Base-by-base conservation (phyloP, 441 rosid species). In the Euphorbia schlechtendalii region DNA sequence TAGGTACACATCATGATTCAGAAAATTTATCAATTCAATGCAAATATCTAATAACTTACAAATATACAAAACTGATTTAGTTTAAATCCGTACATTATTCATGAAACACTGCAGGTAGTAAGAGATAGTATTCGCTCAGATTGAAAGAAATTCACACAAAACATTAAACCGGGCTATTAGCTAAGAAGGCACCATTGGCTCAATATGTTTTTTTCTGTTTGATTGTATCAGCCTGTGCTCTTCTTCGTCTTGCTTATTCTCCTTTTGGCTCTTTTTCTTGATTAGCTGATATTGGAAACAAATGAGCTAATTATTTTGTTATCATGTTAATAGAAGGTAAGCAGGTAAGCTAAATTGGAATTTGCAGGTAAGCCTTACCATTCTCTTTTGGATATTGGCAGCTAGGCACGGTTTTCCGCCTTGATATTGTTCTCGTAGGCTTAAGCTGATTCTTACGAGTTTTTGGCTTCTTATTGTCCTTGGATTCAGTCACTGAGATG, bases 371-470 rank as follows among this genome's bases (percentile, higher is more conserved):
- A 88, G 34, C 87, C 84, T 68, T 83, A 59, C 64, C 59, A 43
- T 71, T 52, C 9, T 65, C 83, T 72, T 78, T 83, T 7, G 69
- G 75, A 55, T 49, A 74, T 18, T 77, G 86, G 67, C 70, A 48
- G 72, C 76, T 71, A 5, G 93, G 82, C 22, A 34, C 79, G 4
- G 89, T 73, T 74, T 83, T 82, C 24, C 80, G 65, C 57, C 77
- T 85, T 15, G 84, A 75, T 65, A 77, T 65, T 15, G 51, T 76
- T 78, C 80, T 83, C 30, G 74, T 65, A 0, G 80, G 21, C 68
- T 76, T 79, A 13, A 56, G 51, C 70, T 72, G 62, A 52, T 64
- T 80, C 51, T 63, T 81, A 18, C 54, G 15, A 18, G 73, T 76
- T 54, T 63, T 72, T 54, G 57, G 62, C 56, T 25, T 76, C 27